Evolutionary conservation across 2,329 filamentous ascomycete species (phyloP).

Genomic region (Acrocalymma vagum): DNA sequence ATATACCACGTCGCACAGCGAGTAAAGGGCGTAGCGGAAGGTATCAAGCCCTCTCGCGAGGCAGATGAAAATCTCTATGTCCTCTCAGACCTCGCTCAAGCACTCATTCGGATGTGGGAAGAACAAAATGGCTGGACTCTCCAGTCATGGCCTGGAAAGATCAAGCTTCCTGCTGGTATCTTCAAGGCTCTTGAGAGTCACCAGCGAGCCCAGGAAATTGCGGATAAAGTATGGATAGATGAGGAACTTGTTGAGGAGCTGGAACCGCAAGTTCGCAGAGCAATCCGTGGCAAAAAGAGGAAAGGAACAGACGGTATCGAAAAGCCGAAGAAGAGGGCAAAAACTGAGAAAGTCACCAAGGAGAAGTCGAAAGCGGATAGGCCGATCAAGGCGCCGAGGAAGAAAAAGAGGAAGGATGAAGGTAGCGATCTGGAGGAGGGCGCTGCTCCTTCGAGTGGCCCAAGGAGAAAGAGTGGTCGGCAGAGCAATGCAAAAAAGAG

Average conservation of each 20-base stretch:
- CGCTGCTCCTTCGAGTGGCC: slow-evolving; percentile 47
- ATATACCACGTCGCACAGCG: slow-evolving; percentile 93
- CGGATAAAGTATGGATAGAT: slow-evolving; percentile 83
- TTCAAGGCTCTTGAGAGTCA: slow-evolving; percentile 80
- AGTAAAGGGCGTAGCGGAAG: slow-evolving; percentile 89
- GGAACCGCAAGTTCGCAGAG: slow-evolving; percentile 76
- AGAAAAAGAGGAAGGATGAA: slow-evolving; percentile 43
- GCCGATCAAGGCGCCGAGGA: slow-evolving; percentile 49
- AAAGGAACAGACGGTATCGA: slow-evolving; percentile 39
- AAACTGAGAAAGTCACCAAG: slow-evolving; percentile 38
- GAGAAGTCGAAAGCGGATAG: slow-evolving; percentile 40
- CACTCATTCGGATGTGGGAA: slow-evolving; percentile 83
- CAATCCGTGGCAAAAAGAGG: slow-evolving; percentile 68
- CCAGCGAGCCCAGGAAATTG: slow-evolving; percentile 81
- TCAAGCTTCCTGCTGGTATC: slow-evolving; percentile 80
- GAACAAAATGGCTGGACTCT: slow-evolving; percentile 87
- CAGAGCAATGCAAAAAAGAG: slow-evolving; percentile 50
- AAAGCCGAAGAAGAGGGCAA: slow-evolving; percentile 44
- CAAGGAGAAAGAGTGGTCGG: slow-evolving; percentile 52
- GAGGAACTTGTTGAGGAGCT: slow-evolving; percentile 77
- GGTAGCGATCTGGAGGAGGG: slow-evolving; percentile 37
- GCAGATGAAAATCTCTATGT: slow-evolving; percentile 80
- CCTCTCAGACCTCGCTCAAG: slow-evolving; percentile 85
- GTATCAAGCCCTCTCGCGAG: slow-evolving; percentile 65
- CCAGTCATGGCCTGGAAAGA: slow-evolving; percentile 81